These are phyloP conservation scores for Morella rubra DNA, from an alignment of 306 rosid genomes.

Conservation along the genomic window DNA sequence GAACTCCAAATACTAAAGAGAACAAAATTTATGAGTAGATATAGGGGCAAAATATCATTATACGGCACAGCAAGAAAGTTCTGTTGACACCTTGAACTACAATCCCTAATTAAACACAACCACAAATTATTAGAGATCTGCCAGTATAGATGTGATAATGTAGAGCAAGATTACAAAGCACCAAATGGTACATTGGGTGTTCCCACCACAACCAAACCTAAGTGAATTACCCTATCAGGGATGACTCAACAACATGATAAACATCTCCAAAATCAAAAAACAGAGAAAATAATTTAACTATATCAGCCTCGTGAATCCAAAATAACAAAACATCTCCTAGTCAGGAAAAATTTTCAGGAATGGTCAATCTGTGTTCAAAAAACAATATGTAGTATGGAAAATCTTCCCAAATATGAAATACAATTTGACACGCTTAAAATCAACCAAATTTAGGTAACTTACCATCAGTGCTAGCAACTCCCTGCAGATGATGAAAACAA, in stretches of 20 bases:
- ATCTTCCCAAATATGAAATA: neutral
- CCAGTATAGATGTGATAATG: neutral
- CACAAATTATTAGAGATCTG: neutral
- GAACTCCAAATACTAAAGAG: conserved; percentile 84
- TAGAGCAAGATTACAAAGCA: neutral
- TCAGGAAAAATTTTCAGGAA: neutral
- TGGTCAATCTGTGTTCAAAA: neutral
- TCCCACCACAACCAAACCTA: neutral
- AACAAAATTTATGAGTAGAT: neutral
- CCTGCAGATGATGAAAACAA: conserved; percentile 51
- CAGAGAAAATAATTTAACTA: neutral
- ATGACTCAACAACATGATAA: neutral
- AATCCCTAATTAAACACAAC: neutral
- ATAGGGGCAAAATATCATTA: neutral
- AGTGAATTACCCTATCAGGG: neutral
- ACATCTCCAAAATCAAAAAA: neutral
- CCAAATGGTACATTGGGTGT: neutral
- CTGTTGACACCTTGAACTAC: neutral
- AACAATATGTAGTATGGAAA: neutral
- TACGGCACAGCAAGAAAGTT: neutral
- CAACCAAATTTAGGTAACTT: conserved; percentile 35
- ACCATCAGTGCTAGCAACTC: conserved; percentile 95
- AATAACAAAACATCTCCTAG: neutral
- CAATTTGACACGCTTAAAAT: neutral
- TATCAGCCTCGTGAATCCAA: neutral